phyloP scores from a whole-genome alignment of 2,329 filamentous ascomycete species.

The Xylaria sp. region DNA sequence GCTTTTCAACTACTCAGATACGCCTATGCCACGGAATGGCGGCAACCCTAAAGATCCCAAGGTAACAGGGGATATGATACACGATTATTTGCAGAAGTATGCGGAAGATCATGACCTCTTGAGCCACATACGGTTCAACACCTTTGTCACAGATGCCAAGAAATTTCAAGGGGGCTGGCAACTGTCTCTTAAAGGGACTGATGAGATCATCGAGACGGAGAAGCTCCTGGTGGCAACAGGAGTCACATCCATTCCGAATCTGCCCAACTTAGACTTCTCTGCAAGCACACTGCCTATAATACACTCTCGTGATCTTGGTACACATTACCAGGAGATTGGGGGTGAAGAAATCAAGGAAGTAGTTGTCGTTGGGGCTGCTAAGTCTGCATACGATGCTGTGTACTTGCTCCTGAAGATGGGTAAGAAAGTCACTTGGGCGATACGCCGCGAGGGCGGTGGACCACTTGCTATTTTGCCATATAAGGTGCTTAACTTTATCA shows the following conservation, averaged over 20 bases:
- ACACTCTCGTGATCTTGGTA: conserved; percentile 42
- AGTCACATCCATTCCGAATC: conserved; percentile 46
- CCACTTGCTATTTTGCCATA: conserved; percentile 41
- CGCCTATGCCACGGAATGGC: conserved; percentile 41
- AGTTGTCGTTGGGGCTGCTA: conserved; percentile 44
- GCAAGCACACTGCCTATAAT: conserved; percentile 39
- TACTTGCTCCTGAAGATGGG: conserved; percentile 44
- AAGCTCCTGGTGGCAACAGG: conserved; percentile 51
- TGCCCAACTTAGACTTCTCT: conserved; percentile 40
- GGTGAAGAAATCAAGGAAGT: conserved; percentile 35
- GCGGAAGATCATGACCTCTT: conserved; percentile 45
- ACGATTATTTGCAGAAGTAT: conserved; percentile 45
- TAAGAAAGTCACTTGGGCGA: conserved; percentile 46
- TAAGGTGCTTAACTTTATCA: conserved; percentile 39
- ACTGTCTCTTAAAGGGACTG: conserved; percentile 34
- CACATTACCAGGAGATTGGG: conserved; percentile 32
- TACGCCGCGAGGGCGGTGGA: conserved; percentile 43
- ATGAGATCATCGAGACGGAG: conserved; percentile 38
- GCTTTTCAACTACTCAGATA: conserved; percentile 45
- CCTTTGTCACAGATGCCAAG: conserved; percentile 40
- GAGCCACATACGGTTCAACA: conserved; percentile 44
- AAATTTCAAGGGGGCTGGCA: conserved; percentile 37
- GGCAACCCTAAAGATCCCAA: conserved; percentile 39
- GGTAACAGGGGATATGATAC: conserved; percentile 47
- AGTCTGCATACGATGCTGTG: conserved; percentile 47